Base-by-base conservation (phyloP, 2,329 filamentous ascomycete species). In the Leptographium radiaticola region DNA sequence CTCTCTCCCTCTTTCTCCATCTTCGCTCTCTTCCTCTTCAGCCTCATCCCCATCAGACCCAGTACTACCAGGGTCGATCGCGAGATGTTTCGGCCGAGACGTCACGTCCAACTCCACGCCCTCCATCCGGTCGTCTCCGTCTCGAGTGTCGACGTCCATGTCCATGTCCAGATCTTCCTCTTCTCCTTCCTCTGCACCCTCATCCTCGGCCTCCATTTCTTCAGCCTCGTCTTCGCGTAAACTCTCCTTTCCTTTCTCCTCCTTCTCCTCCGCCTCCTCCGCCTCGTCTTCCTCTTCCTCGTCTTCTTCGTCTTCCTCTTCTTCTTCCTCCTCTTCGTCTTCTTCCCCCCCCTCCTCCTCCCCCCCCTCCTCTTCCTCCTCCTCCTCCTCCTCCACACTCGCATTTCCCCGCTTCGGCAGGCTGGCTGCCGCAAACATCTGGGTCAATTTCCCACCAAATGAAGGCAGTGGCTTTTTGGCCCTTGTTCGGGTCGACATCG, bases 131-230 rank as follows among this genome's bases (percentile, higher is more conserved):
- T 71, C 72, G 15, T 75, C 56, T 72, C 75, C 46, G 18, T 70
- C 81, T 49, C 84, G 84, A 1, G 18, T 18, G 9, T 12, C 43
- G 16, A 25, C 13, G 20, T 18, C 45, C 45, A 34, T 18, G 46
- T 84, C 86, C 2, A 81, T 80, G 20, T 48, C 51, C 33, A 67
- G 69, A 0, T 45, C 43, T 12, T 40, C 25, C 0, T 49, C 53
- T 40, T 45, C 56, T 12, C 59, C 57, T 33, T 60, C 55, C 30
- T 56, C 52, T 16, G 60, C 55, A 31, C 31, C 31, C 18, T 18
- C 4, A 36, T 49, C 39, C 56, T 56, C n/a, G 51, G 54, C 6
- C 60, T 58, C 53, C 13, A 60, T 53, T n/a, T 56, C 57, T 30
- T 40, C 36, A 25, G 46, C 53, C 36, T 52, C 55, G 36, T 51